Evolutionary conservation across 345 rosid genomes (phyloP).

Genomic region (Orychophragmus violaceus): DNA sequence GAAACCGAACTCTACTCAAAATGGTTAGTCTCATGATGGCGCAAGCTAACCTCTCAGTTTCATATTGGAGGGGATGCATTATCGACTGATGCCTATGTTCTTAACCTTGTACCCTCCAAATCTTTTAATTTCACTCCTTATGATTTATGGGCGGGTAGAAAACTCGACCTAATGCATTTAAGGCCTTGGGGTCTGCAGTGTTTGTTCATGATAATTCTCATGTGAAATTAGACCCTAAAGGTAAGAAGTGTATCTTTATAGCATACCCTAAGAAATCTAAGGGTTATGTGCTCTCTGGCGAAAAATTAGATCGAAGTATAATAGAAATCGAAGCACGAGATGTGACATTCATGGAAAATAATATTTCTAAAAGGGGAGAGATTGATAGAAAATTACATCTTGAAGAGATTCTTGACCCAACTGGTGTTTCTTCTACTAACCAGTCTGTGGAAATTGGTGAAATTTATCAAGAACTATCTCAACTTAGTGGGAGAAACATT

Average conservation of each 20-base stretch:
- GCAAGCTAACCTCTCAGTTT: neutral
- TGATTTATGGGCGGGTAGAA: neutral
- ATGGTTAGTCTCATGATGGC: neutral
- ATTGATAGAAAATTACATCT: neutral
- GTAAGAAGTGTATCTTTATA: neutral
- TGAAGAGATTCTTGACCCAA: neutral
- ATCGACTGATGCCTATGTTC: neutral
- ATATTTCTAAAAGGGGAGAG: neutral
- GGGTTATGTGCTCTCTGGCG: neutral
- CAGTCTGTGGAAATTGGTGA: neutral
- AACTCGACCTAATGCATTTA: neutral
- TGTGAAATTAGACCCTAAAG: neutral
- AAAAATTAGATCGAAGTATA: neutral
- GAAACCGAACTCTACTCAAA: neutral
- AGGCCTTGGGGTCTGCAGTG: neutral
- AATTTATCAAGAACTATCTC: neutral
- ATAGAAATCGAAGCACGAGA: neutral
- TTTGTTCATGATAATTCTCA: neutral
- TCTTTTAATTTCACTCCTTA: neutral
- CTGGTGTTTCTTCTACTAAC: neutral
- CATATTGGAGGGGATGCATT: neutral
- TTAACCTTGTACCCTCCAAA: neutral
- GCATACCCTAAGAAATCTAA: neutral
- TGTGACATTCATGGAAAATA: constrained; percentile 14
- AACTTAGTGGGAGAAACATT: neutral